Base-by-base conservation (phyloP, 2,329 filamentous ascomycete species). In the Fusarium sororula region DNA sequence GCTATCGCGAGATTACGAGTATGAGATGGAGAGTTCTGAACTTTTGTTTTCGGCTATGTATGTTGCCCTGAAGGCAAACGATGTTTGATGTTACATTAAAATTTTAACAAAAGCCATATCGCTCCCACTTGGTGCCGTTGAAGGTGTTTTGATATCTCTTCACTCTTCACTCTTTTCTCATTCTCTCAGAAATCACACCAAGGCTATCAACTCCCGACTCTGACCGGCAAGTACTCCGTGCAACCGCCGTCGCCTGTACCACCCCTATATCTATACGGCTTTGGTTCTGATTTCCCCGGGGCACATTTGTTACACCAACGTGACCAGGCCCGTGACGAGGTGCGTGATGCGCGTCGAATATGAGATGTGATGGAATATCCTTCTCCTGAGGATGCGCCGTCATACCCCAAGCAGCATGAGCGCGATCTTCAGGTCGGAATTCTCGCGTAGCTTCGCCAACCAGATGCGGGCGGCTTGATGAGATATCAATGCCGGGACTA, bases 361-460 rank as follows among this genome's bases (percentile, higher is more conserved):
- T 73, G 69, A 73, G 67, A 73, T 60, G 37, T 65, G 69, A 67
- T 64, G 48, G 24, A 47, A 51, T 32, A 42, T 41, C 24, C 41
- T 59, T 62, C 32, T 63, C 58, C 54, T 64, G 45, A 58, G 47
- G 50, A 66, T 32, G 44, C 53, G 67, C 56, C 60, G 73, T 75
- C 70, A 70, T 69, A 75, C 70, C 59, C 62, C 72, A 75, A 47
- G 54, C 44, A 48, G 51, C 55, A 42, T 57, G 53, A 54, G 58
- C 67, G 59, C 70, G 57, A 60, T 61, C 41, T 55, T 60, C 66
- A 73, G 62, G 61, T 59, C 54, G 51, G 38, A 44, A 53, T 24
- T 38, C 73, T 75, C 74, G 70, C 74, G 65, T 75, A 75, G 60
- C 60, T 47, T 59, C 62, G n/a, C 74, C 73, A 75, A 75, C 70